Conservation (phyloP, 257 asterid species). For the Solanum gandarillasii region DNA sequence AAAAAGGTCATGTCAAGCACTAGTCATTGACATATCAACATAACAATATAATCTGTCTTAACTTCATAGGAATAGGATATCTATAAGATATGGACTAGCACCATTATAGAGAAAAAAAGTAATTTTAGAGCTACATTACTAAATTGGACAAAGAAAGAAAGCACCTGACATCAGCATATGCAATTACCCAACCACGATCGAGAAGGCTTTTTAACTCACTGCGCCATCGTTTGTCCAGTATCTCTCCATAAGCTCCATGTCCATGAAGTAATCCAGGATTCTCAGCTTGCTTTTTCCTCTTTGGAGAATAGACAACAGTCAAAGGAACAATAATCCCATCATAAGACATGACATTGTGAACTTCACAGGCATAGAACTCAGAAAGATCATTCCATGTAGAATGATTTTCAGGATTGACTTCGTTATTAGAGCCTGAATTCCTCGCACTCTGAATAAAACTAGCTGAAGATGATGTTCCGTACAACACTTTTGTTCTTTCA, state of each 20-base stretch:
- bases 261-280: slow-evolving; percentile 93
- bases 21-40: neutral
- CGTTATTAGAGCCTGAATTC: slow-evolving; percentile 5
- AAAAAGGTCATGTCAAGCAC: neutral
- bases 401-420: slow-evolving; percentile 18
- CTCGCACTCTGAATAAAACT: slow-evolving; percentile 23
- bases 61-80: neutral
- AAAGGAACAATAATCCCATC: slow-evolving; percentile 74
- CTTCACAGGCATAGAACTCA: slow-evolving; percentile 85
- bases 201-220: slow-evolving; percentile 67
- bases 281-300: slow-evolving; percentile 40
- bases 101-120: neutral
- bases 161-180: slow-evolving; percentile 94
- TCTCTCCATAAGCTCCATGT: slow-evolving; percentile 91
- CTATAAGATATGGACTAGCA: neutral
- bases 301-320: slow-evolving; percentile 70
- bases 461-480: slow-evolving; percentile 54
- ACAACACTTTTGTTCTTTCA: slow-evolving; percentile 69
- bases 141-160: neutral
- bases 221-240: slow-evolving; percentile 87
- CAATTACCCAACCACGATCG: slow-evolving; percentile 98
- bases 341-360: slow-evolving; percentile 54
- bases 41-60: neutral
- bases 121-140: neutral
- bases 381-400: slow-evolving; percentile 74